phyloP scores from a whole-genome alignment of 1,284 basidiomycete genomes.

The Moniliophthora roreri region DNA sequence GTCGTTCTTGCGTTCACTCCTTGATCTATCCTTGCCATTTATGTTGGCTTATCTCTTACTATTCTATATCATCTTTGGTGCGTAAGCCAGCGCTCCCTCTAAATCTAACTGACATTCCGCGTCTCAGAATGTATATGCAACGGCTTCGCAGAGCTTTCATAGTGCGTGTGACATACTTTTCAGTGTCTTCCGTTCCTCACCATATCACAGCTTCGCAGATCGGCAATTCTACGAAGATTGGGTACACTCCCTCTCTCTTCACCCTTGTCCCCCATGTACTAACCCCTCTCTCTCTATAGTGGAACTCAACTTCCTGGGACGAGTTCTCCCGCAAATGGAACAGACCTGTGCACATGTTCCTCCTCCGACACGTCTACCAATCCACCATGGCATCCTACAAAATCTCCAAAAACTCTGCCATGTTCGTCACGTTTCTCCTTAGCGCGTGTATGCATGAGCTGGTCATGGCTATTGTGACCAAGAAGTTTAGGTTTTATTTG shows the following conservation, averaged over 20 bases:
- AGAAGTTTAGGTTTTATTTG: constrained; percentile 83
- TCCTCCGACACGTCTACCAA: constrained; percentile 93
- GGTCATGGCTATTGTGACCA: constrained; percentile 95
- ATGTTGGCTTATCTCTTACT: constrained; percentile 82
- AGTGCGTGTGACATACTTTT: constrained; percentile 43
- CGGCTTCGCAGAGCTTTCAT: constrained; percentile 89
- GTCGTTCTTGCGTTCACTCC: constrained; percentile 73
- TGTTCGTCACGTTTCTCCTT: constrained; percentile 90
- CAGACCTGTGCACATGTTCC: constrained; percentile 88
- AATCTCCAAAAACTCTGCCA: constrained; percentile 76
- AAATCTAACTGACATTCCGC: neutral
- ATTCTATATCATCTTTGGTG: constrained; percentile 84
- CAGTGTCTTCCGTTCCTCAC: neutral
- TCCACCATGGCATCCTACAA: constrained; percentile 80
- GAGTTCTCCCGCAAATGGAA: constrained; percentile 98
- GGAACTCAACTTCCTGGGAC: constrained; percentile 97
- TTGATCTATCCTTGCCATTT: constrained; percentile 92
- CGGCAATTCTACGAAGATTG: constrained; percentile 97
- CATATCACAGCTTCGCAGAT: constrained; percentile 77
- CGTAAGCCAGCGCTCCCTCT: too few relatives aligned
- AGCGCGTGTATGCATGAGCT: constrained; percentile 91
- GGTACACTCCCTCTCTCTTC: too few relatives aligned
- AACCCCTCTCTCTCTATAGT: constrained; percentile 43
- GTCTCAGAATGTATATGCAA: constrained; percentile 89
- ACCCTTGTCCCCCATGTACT: too few relatives aligned